Percentiles rank a stretch among this genome's conserved stretches.
Conservation (phyloP, 805 yeast species). For the Candida stauntonica region DNA sequence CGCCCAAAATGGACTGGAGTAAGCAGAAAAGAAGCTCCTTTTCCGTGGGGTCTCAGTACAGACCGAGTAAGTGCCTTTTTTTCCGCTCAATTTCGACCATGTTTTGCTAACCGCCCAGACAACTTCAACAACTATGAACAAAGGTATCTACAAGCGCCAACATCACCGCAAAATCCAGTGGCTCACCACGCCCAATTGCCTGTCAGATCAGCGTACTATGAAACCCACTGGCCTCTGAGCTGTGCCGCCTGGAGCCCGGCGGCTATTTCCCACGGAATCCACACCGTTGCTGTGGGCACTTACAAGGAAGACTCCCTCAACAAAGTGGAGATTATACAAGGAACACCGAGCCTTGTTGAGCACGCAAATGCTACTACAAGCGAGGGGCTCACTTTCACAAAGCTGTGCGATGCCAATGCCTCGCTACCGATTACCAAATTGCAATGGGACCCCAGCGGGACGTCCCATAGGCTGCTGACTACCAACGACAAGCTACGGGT, state of each 20-base stretch:
- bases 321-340: conserved; percentile 50
- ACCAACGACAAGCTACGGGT: conserved; percentile 69
- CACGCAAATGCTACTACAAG: conserved; percentile 24
- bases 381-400: conserved; percentile 38
- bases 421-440: conserved; percentile 68
- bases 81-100: background rate
- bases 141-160: too few species aligned
- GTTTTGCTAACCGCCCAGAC: background rate
- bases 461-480: conserved; percentile 51
- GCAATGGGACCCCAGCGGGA: conserved; percentile 59
- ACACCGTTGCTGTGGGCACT: conserved; percentile 64
- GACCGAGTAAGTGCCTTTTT: conserved; percentile 14
- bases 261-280: conserved; percentile 28
- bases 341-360: conserved; percentile 25
- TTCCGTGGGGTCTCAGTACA: conserved; percentile 22
- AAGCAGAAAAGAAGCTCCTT: conserved; percentile 27
- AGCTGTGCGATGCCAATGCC: conserved; percentile 47
- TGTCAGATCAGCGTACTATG: conserved; percentile 38
- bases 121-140: too few species aligned
- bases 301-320: conserved; percentile 76
- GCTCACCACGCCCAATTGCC: conserved; percentile 22
- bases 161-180: background rate
- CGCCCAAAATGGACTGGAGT: too few species aligned
- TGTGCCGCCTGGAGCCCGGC: conserved; percentile 44
- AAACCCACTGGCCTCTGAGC: conserved; percentile 46